A percentile compares a stretch with the other conserved stretches of the same genome.
Evolutionary conservation across 1,139 yeast species (phyloP).

Genomic region (Pichia inconspicua): DNA sequence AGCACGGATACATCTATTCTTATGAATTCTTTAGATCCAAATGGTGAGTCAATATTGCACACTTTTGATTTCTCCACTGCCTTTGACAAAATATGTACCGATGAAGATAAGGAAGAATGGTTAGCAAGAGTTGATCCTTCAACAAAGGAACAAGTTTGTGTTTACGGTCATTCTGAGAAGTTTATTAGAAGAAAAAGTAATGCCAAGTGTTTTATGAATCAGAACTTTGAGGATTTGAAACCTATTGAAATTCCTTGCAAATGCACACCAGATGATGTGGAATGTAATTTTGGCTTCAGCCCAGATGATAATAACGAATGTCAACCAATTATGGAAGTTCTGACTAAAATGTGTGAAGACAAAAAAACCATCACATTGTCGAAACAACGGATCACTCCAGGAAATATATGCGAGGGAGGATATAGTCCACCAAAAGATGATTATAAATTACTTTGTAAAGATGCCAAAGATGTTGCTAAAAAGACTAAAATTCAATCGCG

Average conservation of each 20-base stretch:
- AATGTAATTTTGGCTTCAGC: conserved; percentile 58
- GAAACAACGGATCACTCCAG: conserved; percentile 20
- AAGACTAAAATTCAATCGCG: conserved; percentile 15
- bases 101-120: conserved; percentile 62
- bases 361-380: conserved; percentile 18
- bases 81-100: conserved; percentile 43
- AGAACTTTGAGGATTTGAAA: conserved; percentile 50
- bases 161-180: conserved; percentile 65
- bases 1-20: conserved; percentile 61
- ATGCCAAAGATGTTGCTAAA: conserved; percentile 9
- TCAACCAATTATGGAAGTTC: conserved; percentile 36
- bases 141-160: conserved; percentile 51
- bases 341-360: conserved; percentile 17
- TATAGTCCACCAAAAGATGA: conserved; percentile 18
- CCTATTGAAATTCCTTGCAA: conserved; percentile 53
- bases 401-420: conserved; percentile 26
- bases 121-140: conserved; percentile 43
- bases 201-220: conserved; percentile 62
- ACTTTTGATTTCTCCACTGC: conserved; percentile 59
- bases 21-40: conserved; percentile 30
- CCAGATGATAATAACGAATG: conserved; percentile 42
- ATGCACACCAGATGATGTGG: conserved; percentile 62
- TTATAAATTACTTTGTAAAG: conserved; percentile 20
- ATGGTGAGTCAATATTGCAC: conserved; percentile 26
- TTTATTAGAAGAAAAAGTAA: conserved; percentile 61